Percentiles rank a stretch among this genome's conserved stretches.
Evolutionary conservation across 257 asterid genomes (phyloP).

Genomic region (Orobanche coerulescens): DNA sequence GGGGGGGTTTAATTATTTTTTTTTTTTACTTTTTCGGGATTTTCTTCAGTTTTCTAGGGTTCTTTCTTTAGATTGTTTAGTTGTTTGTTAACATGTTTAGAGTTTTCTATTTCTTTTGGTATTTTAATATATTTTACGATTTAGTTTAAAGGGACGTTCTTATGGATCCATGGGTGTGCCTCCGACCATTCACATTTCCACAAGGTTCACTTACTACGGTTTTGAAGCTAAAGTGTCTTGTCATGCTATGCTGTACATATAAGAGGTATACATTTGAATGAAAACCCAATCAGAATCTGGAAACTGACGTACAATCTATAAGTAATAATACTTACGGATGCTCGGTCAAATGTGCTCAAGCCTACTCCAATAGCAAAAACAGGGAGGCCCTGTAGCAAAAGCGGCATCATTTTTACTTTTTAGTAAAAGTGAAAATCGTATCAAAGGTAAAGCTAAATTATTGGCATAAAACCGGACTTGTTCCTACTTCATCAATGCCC

Average conservation of each 20-base stretch:
- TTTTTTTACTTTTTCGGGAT: no score
- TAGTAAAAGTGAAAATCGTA: conserved; percentile 2
- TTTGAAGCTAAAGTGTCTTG: conserved; percentile 8
- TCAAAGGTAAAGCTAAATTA: conserved; percentile 3
- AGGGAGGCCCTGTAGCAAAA: conserved; percentile 47
- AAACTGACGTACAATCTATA: conserved; percentile 6
- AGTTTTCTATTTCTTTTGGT: no score
- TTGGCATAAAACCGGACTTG: conserved; percentile 11
- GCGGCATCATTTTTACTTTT: conserved; percentile 4
- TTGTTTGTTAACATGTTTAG: no score
- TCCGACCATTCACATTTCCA: no score
- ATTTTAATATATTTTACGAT: no score
- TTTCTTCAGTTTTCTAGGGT: no score
- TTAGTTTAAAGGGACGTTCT: no score
- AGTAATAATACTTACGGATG: conserved; percentile 40
- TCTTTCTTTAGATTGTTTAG: no score
- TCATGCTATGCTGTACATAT: not conserved
- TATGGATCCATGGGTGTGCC: no score
- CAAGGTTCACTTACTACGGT: not conserved
- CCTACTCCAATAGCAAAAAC: conserved; percentile 62
- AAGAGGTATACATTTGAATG: not conserved
- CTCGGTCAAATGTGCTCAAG: conserved; percentile 53
- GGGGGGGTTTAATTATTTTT: no score
- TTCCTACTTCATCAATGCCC: conserved; percentile 18
- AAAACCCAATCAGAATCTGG: not conserved